Evolutionary conservation across 73 alveolate species (phyloP).

Genomic region (Uronychia binucleata): DNA sequence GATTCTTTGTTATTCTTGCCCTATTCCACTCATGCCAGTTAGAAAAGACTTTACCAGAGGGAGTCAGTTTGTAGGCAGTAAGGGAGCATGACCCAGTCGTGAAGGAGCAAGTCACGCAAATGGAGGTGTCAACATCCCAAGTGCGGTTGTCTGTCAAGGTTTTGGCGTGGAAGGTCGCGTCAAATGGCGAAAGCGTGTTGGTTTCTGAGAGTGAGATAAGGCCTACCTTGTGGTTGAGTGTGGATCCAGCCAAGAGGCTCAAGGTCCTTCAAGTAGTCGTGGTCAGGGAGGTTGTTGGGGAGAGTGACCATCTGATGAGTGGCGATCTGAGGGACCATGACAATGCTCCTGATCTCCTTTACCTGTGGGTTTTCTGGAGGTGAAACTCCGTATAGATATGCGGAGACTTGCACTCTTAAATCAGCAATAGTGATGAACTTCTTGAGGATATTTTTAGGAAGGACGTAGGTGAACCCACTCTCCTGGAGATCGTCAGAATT

Average conservation of each 20-base stretch:
- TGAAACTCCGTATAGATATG: conserved; percentile 98
- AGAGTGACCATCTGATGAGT: conserved; percentile 90
- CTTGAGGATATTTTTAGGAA: conserved; percentile 99
- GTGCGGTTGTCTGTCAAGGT: conserved; percentile 87
- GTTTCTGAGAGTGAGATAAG: conserved; percentile 61
- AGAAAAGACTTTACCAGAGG: conserved; percentile 20
- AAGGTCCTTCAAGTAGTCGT: conserved; percentile 93
- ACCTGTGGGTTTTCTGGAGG: conserved; percentile 96
- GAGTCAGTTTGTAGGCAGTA: conserved; percentile 95
- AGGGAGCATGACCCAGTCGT: conserved; percentile 99
- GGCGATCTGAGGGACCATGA: conserved; percentile 95
- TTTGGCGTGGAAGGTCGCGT: conserved; percentile 91
- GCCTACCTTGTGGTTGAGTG: conserved; percentile 81
- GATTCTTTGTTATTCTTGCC: conserved; percentile 74
- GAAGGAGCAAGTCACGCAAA: conserved; percentile 93
- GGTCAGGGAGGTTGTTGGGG: conserved; percentile 97
- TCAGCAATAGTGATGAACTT: conserved; percentile 98
- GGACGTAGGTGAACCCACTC: conserved; percentile 92
- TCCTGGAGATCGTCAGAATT: conserved; percentile 96
- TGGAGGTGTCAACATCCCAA: conserved; percentile 96
- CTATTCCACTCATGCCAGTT: conserved; percentile 93
- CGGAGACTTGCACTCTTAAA: conserved; percentile 97
- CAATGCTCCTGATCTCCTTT: conserved; percentile 87
- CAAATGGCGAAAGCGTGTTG: conserved; percentile 89
- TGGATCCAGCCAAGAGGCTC: conserved; percentile 99